Percentiles rank a stretch among this genome's conserved stretches.
Evolutionary conservation across 1,139 yeast genomes (phyloP).

Genomic region (Candida gigantensis): DNA sequence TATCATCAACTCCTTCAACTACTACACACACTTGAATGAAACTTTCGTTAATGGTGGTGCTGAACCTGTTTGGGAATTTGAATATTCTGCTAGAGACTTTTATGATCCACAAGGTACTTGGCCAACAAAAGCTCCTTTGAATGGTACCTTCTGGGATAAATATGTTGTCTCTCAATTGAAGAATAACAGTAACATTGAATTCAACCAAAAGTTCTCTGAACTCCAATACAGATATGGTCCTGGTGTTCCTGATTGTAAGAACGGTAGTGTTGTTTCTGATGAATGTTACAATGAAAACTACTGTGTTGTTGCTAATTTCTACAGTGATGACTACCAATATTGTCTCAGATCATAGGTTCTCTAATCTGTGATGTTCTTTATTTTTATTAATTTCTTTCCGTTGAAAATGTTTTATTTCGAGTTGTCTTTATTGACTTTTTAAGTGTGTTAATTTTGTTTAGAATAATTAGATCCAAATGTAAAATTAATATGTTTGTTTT

Average conservation of each 20-base stretch:
- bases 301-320: conserved; percentile 23
- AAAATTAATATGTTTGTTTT: too few relatives aligned
- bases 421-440: neutral
- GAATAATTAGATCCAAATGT: too few relatives aligned
- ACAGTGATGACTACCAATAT: conserved; percentile 5
- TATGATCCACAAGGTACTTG: conserved; percentile 48
- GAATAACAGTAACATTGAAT: conserved; percentile 33
- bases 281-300: conserved; percentile 34
- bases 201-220: conserved; percentile 49
- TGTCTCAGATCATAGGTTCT: too few relatives aligned
- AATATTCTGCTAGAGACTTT: conserved; percentile 53
- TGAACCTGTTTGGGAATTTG: conserved; percentile 58
- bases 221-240: conserved; percentile 56
- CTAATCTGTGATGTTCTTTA: too few relatives aligned
- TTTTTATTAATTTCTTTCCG: too few relatives aligned
- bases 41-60: conserved; percentile 48
- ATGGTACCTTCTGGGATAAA: conserved; percentile 59
- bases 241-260: conserved; percentile 43
- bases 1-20: conserved; percentile 59
- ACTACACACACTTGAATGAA: conserved; percentile 51
- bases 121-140: conserved; percentile 53
- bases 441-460: too few relatives aligned
- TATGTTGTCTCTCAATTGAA: conserved; percentile 34
- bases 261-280: conserved; percentile 20
- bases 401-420: neutral